Base-by-base conservation (phyloP, 2,329 filamentous ascomycete species). In the Orbilia brochopaga region DNA sequence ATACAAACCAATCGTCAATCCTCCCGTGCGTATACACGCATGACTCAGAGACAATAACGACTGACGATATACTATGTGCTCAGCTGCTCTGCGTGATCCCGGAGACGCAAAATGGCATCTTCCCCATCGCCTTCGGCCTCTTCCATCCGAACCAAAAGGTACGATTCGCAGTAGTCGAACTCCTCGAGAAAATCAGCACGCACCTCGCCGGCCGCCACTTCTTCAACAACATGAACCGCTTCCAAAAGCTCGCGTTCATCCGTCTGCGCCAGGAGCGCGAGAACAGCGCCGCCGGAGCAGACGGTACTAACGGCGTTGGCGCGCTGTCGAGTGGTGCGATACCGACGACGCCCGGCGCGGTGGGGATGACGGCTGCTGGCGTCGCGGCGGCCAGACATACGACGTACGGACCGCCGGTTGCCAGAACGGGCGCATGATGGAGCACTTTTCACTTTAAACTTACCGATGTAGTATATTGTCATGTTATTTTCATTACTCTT, bases 121-220 rank as follows among this genome's bases (percentile, higher is more conserved):
- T 97, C 79, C 96, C 97, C 76, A 81, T 99, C 24, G 90, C 89
- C 3, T 85, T 97, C 57, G 94, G 94, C 0, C 83, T 99, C 4
- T 97, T 97, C 79, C 94, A 99, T 81, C 91, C 92, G 62, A 87
- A 92, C 74, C 83, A 84, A 37, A 89, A 91, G 57, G 92, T 97
- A 10, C 85, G 94, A 37, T 81, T 89, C 75, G 87, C 87, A 62
- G 90, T 91, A 1, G 88, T 91, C 0, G 90, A 90, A 72, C 81
- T 99, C 37, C 80, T 99, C 21, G 91, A 93, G 75, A 85, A 92
- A 21, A 87, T 99, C 61, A 86, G 87, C 75, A 87, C 89, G 65
- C 93, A 99, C 80, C 90, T 77, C 73, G 94, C 92, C 8, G 94
- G 94, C 1, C 85, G 92, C 77, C 91, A 97, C 80, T 97, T 94